Evolutionary conservation across 768 basidiomycete species (phyloP).

Genomic region (Russula ochroleuca): DNA sequence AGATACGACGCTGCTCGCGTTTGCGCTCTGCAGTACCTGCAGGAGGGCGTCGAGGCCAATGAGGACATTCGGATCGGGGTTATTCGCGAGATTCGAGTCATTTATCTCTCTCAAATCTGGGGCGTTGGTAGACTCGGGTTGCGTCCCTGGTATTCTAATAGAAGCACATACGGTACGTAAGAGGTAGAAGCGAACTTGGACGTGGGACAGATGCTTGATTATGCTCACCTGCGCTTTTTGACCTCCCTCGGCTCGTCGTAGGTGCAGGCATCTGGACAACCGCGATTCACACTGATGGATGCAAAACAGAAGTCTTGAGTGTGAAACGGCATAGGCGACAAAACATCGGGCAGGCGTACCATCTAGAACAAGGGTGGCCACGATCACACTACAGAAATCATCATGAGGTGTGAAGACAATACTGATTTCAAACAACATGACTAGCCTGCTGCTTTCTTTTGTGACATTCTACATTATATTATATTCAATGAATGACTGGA

Average conservation of each 20-base stretch:
- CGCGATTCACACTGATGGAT: slow-evolving; percentile 25
- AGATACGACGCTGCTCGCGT: not conserved
- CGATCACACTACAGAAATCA: slow-evolving; percentile 27
- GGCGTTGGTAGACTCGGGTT: not conserved
- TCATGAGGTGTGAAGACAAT: not conserved
- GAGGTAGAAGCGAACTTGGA: not conserved
- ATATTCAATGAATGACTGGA: not conserved
- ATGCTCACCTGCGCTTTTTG: slow-evolving; percentile 21
- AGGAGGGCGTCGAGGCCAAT: slow-evolving; percentile 27
- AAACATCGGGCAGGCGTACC: slow-evolving; percentile 17
- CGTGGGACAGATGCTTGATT: not conserved
- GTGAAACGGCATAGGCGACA: not conserved
- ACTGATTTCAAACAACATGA: not conserved
- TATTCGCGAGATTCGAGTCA: slow-evolving; percentile 8
- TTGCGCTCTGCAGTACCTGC: slow-evolving; percentile 25
- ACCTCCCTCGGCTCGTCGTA: slow-evolving; percentile 27
- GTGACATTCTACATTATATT: slow-evolving; percentile 27
- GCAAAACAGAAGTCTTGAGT: not conserved
- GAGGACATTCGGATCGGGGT: slow-evolving; percentile 20
- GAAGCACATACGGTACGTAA: not conserved
- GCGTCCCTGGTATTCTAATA: slow-evolving; percentile 12
- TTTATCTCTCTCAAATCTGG: slow-evolving; percentile 9
- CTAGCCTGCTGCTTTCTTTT: slow-evolving; percentile 30
- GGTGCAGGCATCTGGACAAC: slow-evolving; percentile 23
- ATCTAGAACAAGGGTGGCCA: slow-evolving; percentile 30